phyloP scores from a whole-genome alignment of 768 basidiomycete species.

The Porpolomopsis calyptriformis region DNA sequence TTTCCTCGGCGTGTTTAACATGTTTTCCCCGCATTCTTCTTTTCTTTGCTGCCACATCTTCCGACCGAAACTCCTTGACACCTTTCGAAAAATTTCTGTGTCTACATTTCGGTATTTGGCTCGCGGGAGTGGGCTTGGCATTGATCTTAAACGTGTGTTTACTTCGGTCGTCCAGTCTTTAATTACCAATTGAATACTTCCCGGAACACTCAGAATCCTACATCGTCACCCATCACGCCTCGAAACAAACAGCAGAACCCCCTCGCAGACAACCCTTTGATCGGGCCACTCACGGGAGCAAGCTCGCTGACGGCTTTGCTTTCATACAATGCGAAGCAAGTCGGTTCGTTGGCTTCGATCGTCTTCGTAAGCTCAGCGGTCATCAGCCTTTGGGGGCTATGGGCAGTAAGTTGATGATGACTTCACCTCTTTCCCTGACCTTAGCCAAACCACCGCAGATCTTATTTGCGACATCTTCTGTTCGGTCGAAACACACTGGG shows the following conservation, averaged over 20 bases:
- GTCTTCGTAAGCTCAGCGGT: constrained; percentile 38
- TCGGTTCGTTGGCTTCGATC: constrained; percentile 46
- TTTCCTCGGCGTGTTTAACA: constrained; percentile 24
- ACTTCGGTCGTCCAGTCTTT: constrained; percentile 6
- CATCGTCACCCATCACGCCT: constrained; percentile 25
- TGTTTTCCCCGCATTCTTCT: constrained; percentile 56
- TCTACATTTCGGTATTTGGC: constrained; percentile 52
- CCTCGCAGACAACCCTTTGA: constrained; percentile 45
- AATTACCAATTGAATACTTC: constrained; percentile 4
- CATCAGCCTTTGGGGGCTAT: constrained; percentile 58
- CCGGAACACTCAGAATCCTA: constrained; percentile 30
- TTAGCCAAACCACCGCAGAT: constrained; percentile 29
- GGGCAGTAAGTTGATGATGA: constrained; percentile 44
- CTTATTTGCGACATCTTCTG: constrained; percentile 46
- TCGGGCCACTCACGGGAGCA: constrained; percentile 48
- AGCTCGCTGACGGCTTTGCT: constrained; percentile 46
- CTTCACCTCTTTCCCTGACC: not conserved
- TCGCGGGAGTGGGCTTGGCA: constrained; percentile 43
- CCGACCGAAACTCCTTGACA: constrained; percentile 37
- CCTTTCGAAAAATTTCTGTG: constrained; percentile 61
- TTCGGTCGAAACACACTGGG: constrained; percentile 61
- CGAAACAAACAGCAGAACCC: constrained; percentile 12
- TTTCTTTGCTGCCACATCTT: constrained; percentile 46
- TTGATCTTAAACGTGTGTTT: constrained; percentile 47
- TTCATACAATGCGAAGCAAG: constrained; percentile 50